These are phyloP conservation scores for Wickerhamiella azyma DNA, from an alignment of 805 yeast genomes.

Conservation along the genomic window DNA sequence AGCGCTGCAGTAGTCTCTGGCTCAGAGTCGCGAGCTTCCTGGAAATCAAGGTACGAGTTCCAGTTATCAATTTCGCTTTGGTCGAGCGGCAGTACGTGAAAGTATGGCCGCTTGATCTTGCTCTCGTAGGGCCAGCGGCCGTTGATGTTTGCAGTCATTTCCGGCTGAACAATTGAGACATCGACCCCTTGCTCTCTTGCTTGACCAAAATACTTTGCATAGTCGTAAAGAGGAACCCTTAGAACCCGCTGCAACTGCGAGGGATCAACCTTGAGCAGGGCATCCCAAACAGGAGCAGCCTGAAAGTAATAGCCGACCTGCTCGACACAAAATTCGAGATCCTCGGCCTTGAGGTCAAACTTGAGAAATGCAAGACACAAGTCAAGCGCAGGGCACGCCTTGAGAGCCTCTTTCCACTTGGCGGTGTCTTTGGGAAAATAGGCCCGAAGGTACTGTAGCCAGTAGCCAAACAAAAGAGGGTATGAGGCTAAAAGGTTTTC, in stretches of 20 bases:
- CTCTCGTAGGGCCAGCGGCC: constrained; percentile 69
- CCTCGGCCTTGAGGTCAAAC: constrained; percentile 21
- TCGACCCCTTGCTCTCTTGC: constrained; percentile 11
- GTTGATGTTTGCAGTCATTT: constrained; percentile 40
- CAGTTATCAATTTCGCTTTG: constrained; percentile 40
- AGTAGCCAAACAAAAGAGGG: constrained; percentile 31
- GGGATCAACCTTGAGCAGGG: constrained; percentile 39
- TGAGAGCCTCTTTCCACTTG: constrained; percentile 14
- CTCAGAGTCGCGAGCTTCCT: constrained; percentile 28
- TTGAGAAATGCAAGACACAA: constrained; percentile 24
- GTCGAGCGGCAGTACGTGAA: constrained; percentile 38
- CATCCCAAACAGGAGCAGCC: constrained; percentile 76
- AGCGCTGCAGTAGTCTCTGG: constrained; percentile 29
- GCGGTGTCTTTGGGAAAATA: constrained; percentile 13
- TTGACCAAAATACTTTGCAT: constrained; percentile 57
- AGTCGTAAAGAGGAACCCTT: constrained; percentile 66
- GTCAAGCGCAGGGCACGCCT: constrained; percentile 25
- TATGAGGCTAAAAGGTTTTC: constrained; percentile 23
- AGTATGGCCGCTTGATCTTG: constrained; percentile 42
- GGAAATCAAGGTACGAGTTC: constrained; percentile 49
- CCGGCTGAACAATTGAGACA: constrained; percentile 26
- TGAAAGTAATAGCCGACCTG: constrained; percentile 57
- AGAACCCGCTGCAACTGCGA: constrained; percentile 26
- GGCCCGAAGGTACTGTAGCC: constrained; percentile 27
- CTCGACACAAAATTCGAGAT: constrained; percentile 36